Percentiles rank a stretch among this genome's conserved stretches.
Evolutionary conservation across 306 rosid genomes (phyloP).

Genomic region (Cicer judaicum): DNA sequence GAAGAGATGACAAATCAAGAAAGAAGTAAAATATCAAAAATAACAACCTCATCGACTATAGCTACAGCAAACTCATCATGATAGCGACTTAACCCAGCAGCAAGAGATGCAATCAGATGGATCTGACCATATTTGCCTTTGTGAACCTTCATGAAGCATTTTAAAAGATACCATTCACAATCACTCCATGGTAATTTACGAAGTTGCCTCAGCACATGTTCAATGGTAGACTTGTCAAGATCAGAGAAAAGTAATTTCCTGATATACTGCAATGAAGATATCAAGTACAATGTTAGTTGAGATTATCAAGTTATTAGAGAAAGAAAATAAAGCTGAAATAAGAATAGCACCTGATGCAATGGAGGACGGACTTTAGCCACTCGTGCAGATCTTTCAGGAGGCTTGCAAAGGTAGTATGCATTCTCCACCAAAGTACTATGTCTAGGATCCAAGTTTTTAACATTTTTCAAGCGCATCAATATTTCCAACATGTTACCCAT

Average conservation of each 20-base stretch:
- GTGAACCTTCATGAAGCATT: constrained; percentile 97
- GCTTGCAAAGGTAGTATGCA: constrained; percentile 98
- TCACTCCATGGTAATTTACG: constrained; percentile 98
- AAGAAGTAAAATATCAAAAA: constrained; percentile 31
- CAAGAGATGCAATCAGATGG: constrained; percentile 93
- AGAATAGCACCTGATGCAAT: constrained; percentile 79
- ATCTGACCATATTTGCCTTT: constrained; percentile 99
- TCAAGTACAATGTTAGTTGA: constrained; percentile 24
- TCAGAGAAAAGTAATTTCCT: constrained; percentile 93
- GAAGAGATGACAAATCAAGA: constrained; percentile 34
- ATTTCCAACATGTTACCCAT: constrained; percentile 99
- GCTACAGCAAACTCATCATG: constrained; percentile 97
- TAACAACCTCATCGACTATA: constrained; percentile 91
- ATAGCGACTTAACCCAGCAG: constrained; percentile 96
- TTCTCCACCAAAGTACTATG: constrained; percentile 98
- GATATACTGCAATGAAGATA: constrained; percentile 72
- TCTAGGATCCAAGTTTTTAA: constrained; percentile 98
- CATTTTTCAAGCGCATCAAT: constrained; percentile 97
- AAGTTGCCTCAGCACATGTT: constrained; percentile 96
- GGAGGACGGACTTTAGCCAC: constrained; percentile 97
- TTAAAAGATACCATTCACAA: constrained; percentile 86
- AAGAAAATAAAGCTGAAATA: constrained; percentile 16
- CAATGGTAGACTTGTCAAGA: constrained; percentile 93
- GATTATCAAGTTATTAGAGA: constrained; percentile 25
- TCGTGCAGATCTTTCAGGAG: constrained; percentile 97